Conservation (phyloP, 2,329 filamentous ascomycete genomes). For the Stagonosporopsis tanaceti region DNA sequence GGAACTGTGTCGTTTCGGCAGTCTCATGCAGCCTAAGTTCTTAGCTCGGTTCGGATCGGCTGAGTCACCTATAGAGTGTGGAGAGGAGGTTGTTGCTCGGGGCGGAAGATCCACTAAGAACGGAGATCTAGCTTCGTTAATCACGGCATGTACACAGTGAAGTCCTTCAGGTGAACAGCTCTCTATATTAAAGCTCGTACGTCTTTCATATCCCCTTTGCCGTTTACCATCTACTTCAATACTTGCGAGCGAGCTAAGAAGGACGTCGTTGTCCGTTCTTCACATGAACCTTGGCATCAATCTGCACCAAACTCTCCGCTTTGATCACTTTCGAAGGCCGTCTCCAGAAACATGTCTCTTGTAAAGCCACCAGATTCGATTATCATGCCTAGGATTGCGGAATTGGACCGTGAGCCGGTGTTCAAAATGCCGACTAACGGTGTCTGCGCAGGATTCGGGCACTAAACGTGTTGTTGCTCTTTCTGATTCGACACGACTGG, state of each 20-base stretch:
- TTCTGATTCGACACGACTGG: background rate
- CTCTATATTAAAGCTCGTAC: background rate
- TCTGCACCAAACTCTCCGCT: background rate
- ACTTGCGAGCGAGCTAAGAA: background rate
- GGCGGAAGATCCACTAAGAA: background rate
- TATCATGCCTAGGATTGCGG: conserved; percentile 6
- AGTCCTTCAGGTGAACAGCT: no score
- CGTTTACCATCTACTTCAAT: background rate
- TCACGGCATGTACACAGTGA: background rate
- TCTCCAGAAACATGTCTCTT: background rate
- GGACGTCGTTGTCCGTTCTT: background rate
- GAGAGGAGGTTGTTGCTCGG: background rate
- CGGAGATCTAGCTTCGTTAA: background rate
- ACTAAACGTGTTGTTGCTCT: background rate
- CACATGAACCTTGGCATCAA: background rate
- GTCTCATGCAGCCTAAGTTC: background rate
- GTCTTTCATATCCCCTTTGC: background rate
- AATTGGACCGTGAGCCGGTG: conserved; percentile 2
- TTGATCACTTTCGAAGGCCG: background rate
- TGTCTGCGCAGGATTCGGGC: background rate
- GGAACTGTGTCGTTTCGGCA: conserved; percentile 2
- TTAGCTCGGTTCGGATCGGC: conserved; percentile 10
- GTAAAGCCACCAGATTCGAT: conserved; percentile 7
- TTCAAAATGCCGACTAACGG: background rate
- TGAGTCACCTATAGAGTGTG: conserved; percentile 2